Conservation (phyloP, 169 alveolate genomes). For the Cryptosporidium tyzzeri region DNA sequence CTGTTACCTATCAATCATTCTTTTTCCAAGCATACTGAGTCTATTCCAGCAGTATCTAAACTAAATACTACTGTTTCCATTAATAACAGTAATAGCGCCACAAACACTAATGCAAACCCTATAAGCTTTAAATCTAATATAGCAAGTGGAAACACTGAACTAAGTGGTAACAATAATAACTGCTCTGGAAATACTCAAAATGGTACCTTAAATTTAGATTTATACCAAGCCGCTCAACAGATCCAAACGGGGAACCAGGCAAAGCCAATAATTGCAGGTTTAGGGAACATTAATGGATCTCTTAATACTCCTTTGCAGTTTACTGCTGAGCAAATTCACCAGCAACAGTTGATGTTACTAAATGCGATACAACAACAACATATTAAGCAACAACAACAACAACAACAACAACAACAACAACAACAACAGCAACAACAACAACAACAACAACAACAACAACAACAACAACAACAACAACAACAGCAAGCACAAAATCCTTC, state of each 20-base stretch:
- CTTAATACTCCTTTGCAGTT: not conserved
- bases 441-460: not conserved
- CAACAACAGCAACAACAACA: not conserved
- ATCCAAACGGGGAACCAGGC: not conserved
- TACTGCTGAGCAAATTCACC: constrained; percentile 12
- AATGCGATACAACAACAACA: constrained; percentile 68
- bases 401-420: constrained; percentile 19
- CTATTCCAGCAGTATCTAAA: not conserved
- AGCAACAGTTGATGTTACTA: constrained; percentile 49
- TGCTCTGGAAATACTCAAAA: not conserved
- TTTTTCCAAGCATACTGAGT: constrained; percentile 17
- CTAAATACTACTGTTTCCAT: not conserved
- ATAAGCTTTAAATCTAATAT: not conserved
- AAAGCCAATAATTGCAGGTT: not conserved
- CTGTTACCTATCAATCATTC: constrained; percentile 32
- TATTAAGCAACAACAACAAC: constrained; percentile 19
- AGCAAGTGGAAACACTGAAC: not conserved
- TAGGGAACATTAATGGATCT: not conserved
- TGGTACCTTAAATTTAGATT: constrained; percentile 5
- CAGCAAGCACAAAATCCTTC: constrained; percentile 9
- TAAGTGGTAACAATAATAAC: not conserved
- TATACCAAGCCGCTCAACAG: not conserved
- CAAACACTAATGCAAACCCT: not conserved
- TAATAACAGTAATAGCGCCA: not conserved
- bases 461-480: not conserved